These are phyloP conservation scores for Mycena olivaceomarginata DNA, from an alignment of 768 basidiomycete species.

Conservation along the genomic window DNA sequence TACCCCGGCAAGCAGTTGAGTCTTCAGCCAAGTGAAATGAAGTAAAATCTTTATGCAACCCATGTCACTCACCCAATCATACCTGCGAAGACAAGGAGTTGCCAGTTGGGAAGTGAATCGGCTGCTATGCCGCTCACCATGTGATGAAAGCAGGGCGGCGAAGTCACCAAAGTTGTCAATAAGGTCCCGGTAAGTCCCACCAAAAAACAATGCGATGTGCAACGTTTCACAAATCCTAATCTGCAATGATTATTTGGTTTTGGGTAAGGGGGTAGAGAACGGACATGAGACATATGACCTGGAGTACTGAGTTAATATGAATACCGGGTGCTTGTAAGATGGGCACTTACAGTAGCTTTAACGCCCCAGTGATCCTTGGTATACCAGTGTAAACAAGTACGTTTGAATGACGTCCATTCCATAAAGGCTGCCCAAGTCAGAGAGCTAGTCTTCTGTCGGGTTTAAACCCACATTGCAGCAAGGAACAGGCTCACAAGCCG, in stretches of 20 bases:
- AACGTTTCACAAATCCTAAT: slow-evolving; percentile 45
- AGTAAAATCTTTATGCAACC: neutral
- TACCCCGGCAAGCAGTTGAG: slow-evolving; percentile 9
- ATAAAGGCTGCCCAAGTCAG: slow-evolving; percentile 39
- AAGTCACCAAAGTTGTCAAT: slow-evolving; percentile 47
- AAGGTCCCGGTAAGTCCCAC: slow-evolving; percentile 42
- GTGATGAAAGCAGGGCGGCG: slow-evolving; percentile 30
- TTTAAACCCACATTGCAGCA: slow-evolving; percentile 9
- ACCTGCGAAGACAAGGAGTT: neutral
- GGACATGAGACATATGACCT: neutral
- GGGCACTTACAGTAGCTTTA: slow-evolving; percentile 40
- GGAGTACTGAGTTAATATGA: neutral
- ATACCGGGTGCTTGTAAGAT: neutral
- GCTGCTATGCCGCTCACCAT: slow-evolving; percentile 33
- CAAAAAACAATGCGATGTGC: slow-evolving; percentile 45
- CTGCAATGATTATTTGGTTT: slow-evolving; percentile 2
- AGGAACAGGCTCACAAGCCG: slow-evolving; percentile 5
- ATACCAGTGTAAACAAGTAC: slow-evolving; percentile 51
- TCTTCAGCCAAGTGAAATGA: neutral
- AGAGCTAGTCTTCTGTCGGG: neutral
- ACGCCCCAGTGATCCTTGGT: slow-evolving; percentile 44
- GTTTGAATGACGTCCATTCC: slow-evolving; percentile 47
- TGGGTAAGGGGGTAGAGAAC: neutral
- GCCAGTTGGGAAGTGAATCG: neutral
- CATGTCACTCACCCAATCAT: neutral